Conservation (phyloP, 202 grass and related monocot species). For the Brachypodium distachyon region DNA sequence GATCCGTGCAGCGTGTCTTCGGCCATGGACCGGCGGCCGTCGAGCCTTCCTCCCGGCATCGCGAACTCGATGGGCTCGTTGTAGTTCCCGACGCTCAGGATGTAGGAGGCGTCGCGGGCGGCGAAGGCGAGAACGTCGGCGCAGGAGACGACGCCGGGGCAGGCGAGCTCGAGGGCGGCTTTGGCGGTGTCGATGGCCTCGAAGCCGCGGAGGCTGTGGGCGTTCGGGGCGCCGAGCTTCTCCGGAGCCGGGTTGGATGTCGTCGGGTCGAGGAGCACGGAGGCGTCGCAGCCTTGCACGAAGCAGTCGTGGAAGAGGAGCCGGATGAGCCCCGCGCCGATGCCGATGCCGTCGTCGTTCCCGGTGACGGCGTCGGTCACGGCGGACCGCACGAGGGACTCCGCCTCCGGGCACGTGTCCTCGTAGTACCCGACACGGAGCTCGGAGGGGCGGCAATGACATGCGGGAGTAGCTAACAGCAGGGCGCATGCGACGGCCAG, state of each 20-base stretch:
- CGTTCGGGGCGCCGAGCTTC: slow-evolving; percentile 38
- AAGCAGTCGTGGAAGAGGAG: too few species aligned
- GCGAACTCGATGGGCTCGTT: slow-evolving; percentile 14
- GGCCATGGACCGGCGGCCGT: slow-evolving; percentile 18
- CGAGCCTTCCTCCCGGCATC: slow-evolving; percentile 29
- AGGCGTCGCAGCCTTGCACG: slow-evolving; percentile 27
- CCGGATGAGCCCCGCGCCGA: neutral
- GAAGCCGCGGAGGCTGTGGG: slow-evolving; percentile 48
- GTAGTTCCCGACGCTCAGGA: slow-evolving; percentile 3
- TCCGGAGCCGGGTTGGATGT: slow-evolving; percentile 38
- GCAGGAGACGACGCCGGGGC: slow-evolving; percentile 43
- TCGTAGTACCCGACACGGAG: neutral
- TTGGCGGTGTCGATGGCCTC: slow-evolving; percentile 63
- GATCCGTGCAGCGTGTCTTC: neutral
- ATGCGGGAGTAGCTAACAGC: too few species aligned
- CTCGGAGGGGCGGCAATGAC: too few species aligned
- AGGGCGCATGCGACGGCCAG: too few species aligned
- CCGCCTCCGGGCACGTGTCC: neutral
- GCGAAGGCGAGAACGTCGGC: slow-evolving; percentile 54
- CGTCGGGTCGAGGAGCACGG: slow-evolving; percentile 44
- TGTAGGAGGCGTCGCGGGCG: slow-evolving; percentile 35
- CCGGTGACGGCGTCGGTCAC: neutral
- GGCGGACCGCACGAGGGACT: neutral
- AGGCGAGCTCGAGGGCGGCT: slow-evolving; percentile 28
- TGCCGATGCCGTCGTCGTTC: neutral